phyloP scores from a whole-genome alignment of 139 green algal genomes.

The Asterochloris erici region DNA sequence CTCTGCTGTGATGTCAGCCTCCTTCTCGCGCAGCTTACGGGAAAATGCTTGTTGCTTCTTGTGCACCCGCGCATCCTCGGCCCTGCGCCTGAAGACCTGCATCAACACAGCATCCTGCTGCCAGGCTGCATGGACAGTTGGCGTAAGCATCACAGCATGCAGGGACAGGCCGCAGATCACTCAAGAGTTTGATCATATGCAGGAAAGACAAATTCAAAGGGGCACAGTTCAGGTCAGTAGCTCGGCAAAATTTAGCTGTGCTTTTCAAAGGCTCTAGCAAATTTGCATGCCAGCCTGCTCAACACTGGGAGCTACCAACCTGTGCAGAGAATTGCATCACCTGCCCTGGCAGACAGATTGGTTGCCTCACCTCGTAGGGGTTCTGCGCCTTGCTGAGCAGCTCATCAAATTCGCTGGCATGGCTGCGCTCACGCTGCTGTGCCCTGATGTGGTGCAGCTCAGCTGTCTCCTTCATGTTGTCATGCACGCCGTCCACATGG shows the following conservation, averaged over 20 bases:
- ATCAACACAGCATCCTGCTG: background rate
- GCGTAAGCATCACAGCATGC: too few relatives aligned
- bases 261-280: too few relatives aligned
- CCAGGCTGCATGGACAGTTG: too few relatives aligned
- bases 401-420: slow-evolving; percentile 28
- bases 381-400: slow-evolving; percentile 40
- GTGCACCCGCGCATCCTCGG: slow-evolving; percentile 28
- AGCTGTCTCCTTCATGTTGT: background rate
- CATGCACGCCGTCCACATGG: slow-evolving; percentile 22
- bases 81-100: slow-evolving; percentile 40
- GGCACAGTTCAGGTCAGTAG: too few relatives aligned
- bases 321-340: too few relatives aligned
- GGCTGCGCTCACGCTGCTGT: slow-evolving; percentile 21
- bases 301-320: too few relatives aligned
- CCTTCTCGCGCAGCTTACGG: slow-evolving; percentile 27
- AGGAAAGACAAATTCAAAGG: too few relatives aligned
- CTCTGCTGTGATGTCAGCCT: slow-evolving; percentile 30
- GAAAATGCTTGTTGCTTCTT: slow-evolving; percentile 22
- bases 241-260: too few relatives aligned
- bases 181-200: too few relatives aligned
- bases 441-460: slow-evolving; percentile 13
- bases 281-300: too few relatives aligned
- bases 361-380: slow-evolving; percentile 37
- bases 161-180: too few relatives aligned
- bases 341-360: too few relatives aligned